Evolutionary conservation across 345 rosid species (phyloP), one percentile per base, ranked within the genome.

Genomic region (Sisymbrium irio): DNA sequence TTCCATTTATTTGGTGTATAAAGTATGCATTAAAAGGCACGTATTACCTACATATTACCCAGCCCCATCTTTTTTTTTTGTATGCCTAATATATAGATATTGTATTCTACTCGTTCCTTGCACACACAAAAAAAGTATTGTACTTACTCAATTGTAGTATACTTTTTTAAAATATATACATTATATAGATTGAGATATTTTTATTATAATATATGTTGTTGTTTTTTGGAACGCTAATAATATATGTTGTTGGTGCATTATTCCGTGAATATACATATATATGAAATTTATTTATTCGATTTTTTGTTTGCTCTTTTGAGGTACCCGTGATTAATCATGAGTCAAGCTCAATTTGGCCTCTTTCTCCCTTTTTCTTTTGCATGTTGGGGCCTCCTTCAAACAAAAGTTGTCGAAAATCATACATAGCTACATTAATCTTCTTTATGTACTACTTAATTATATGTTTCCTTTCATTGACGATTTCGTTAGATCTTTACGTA

Each of bases 251-350:
- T 56, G 55, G 18, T 57, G 57, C 6, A 30, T 28, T 10, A 19
- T 39, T 27, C 9, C 5, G n/a, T n/a, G 6, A 22, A 28, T 9
- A 37, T n/a, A 22, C 1, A 22, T 22, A 61, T 11, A 51, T 75
- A 25, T 32, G 40, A 56, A 56, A 46, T 10, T 49, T 10, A 39
- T 19, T 19, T 74, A 13, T 32, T 20, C 1, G 7, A 3, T 46
- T 25, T 20, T 40, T 41, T 59, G 45, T 41, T 62, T 56, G 10
- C 72, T 77, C 72, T 39, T 71, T 71, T 77, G 76, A 77, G 76
- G 72, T 77, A 77, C 80, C 80, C 80, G 80, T 77, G 80, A 77
- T 71, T 65, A 77, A 65, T 77, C 77, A 77, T 77, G 67, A 71
- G 73, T 41, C 76, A 57, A 77, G 73, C 72, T 77, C 76, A 71